Conservation (phyloP, 441 rosid species). For the Bruguiera hainesii region DNA sequence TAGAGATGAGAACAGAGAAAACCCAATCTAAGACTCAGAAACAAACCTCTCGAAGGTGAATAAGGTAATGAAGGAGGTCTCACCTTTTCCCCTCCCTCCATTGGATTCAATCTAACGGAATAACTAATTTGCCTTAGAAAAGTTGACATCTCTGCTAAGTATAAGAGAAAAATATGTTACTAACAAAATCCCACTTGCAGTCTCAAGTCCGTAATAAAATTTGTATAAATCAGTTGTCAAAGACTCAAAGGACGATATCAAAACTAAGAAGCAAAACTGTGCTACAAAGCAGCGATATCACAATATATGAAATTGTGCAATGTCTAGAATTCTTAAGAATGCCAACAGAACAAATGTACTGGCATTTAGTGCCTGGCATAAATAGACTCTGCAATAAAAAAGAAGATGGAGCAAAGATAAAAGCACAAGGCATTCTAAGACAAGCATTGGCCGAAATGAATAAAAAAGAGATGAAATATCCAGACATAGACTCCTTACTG, state of each 20-base stretch:
- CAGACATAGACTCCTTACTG: no score
- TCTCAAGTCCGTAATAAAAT: not conserved
- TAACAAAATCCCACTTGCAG: not conserved
- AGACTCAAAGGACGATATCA: not conserved
- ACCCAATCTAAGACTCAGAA: no score
- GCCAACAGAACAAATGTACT: not conserved
- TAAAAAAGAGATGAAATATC: not conserved
- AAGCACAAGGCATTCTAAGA: not conserved
- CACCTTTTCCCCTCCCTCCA: slow-evolving; percentile 40
- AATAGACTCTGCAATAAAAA: not conserved
- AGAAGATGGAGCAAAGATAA: not conserved
- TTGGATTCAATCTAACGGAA: slow-evolving; percentile 21
- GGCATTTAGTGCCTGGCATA: not conserved
- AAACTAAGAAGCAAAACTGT: not conserved
- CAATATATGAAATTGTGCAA: no score
- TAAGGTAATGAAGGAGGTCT: slow-evolving; percentile 19
- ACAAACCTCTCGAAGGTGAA: no score
- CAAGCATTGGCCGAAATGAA: not conserved
- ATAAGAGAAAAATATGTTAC: slow-evolving; percentile 9
- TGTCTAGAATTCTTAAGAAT: not conserved
- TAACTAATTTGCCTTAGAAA: slow-evolving; percentile 36
- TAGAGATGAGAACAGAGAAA: no score
- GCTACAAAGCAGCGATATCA: not conserved
- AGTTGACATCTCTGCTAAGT: slow-evolving; percentile 34
- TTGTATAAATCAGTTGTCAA: no score